Evolutionary conservation across 2,329 filamentous ascomycete genomes (phyloP).

Genomic region (Arachnomyces sp.): DNA sequence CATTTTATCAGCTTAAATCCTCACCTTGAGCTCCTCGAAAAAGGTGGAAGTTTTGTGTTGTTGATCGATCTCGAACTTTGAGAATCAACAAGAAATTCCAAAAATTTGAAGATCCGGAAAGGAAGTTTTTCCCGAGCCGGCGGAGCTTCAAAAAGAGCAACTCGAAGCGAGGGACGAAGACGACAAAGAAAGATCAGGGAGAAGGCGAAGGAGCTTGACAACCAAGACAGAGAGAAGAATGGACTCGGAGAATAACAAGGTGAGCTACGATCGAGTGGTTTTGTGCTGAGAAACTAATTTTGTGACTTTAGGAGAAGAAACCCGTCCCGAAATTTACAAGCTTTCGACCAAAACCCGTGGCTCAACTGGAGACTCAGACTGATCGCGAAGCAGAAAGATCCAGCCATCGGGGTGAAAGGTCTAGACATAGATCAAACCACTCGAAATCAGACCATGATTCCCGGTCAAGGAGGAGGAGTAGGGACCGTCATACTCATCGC

Average conservation of each 20-base stretch:
- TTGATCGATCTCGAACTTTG: not conserved
- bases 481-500: conserved; percentile 14
- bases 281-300: conserved; percentile 1
- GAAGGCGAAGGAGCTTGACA: conserved; percentile 4
- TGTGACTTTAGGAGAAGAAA: conserved; percentile 25
- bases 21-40: conserved; percentile 12
- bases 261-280: conserved; percentile 15
- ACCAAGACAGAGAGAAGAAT: conserved; percentile 21
- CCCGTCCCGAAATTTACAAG: conserved; percentile 64
- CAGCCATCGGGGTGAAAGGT: conserved; percentile 9
- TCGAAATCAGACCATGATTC: conserved; percentile 6
- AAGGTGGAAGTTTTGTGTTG: not conserved
- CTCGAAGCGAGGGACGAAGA: conserved; percentile 10
- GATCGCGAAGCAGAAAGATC: conserved; percentile 10
- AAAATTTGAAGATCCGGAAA: conserved; percentile 16
- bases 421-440: conserved; percentile 18
- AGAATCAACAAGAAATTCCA: conserved; percentile 5
- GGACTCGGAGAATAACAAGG: conserved; percentile 28
- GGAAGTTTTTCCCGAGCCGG: conserved; percentile 20
- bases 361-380: conserved; percentile 9
- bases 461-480: not conserved
- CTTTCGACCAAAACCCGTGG: conserved; percentile 50
- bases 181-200: conserved; percentile 11
- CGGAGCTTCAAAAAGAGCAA: conserved; percentile 12
- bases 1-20: conserved; percentile 10